Percentiles rank a stretch among this genome's conserved stretches.
Evolutionary conservation across 257 asterid genomes (phyloP).

Genomic region (Rehmannia glutinosa): DNA sequence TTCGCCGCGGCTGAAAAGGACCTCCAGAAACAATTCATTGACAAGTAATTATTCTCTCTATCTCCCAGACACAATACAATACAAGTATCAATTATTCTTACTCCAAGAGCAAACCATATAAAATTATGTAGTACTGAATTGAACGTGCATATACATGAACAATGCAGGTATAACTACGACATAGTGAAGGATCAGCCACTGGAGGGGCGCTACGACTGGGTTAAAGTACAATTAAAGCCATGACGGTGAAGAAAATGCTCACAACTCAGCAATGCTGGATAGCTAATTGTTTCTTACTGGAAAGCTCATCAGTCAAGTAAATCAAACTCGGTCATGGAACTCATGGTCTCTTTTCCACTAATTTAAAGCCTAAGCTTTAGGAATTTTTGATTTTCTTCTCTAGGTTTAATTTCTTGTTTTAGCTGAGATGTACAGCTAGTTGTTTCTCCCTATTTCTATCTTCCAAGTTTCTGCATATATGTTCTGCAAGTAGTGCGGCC

Average conservation of each 20-base stretch:
- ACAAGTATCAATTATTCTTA: neutral
- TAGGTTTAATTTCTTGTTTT: conserved; percentile 6
- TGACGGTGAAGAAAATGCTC: neutral
- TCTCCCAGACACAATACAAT: too few species aligned
- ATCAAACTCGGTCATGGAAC: too few species aligned
- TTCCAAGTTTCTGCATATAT: conserved; percentile 15
- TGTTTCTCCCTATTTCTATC: conserved; percentile 8
- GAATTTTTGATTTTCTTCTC: conserved; percentile 7
- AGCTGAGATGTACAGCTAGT: conserved; percentile 20
- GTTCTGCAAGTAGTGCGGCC: conserved; percentile 6
- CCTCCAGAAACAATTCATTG: conserved; percentile 37
- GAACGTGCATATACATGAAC: neutral
- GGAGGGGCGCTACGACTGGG: conserved; percentile 65
- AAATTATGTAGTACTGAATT: too few species aligned
- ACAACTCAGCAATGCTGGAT: too few species aligned
- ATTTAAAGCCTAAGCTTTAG: conserved; percentile 7
- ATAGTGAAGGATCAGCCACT: conserved; percentile 54
- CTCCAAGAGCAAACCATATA: neutral
- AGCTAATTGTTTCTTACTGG: conserved; percentile 5
- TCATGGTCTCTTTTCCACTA: conserved; percentile 29
- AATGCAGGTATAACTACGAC: conserved; percentile 69
- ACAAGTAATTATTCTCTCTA: conserved; percentile 36
- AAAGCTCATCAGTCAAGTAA: too few species aligned
- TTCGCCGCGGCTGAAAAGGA: conserved; percentile 58
- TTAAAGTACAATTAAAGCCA: conserved; percentile 29